Evolutionary conservation across 176 grass and related monocot species (phyloP).

Genomic region (Triticum monococcum): DNA sequence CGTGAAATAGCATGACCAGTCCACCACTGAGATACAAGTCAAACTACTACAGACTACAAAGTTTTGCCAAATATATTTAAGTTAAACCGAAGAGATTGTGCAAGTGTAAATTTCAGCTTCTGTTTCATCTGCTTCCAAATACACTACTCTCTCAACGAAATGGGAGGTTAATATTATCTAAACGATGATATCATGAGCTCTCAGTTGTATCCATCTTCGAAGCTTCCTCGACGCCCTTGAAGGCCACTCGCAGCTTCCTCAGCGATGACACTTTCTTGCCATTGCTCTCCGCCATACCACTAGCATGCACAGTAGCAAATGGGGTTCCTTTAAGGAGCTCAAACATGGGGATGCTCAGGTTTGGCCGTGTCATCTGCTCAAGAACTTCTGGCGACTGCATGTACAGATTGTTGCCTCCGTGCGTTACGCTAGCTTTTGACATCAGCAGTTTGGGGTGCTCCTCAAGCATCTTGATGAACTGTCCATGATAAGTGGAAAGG

Average conservation of each 20-base stretch:
- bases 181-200: slow-evolving; percentile 20
- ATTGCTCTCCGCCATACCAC: slow-evolving; percentile 60
- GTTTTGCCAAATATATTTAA: slow-evolving; percentile 6
- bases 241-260: slow-evolving; percentile 76
- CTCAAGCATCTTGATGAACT: slow-evolving; percentile 87
- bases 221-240: slow-evolving; percentile 46
- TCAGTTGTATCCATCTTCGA: slow-evolving; percentile 62
- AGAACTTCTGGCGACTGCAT: slow-evolving; percentile 90
- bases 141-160: slow-evolving; percentile 3
- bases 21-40: background rate
- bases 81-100: background rate
- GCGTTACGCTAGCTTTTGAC: slow-evolving; percentile 76
- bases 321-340: slow-evolving; percentile 59
- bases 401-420: slow-evolving; percentile 77
- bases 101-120: slow-evolving; percentile 6
- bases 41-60: background rate
- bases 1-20: background rate
- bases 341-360: slow-evolving; percentile 57
- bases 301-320: slow-evolving; percentile 58
- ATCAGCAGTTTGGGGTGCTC: slow-evolving; percentile 61
- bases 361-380: slow-evolving; percentile 81
- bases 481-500: slow-evolving; percentile 3
- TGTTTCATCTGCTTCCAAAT: slow-evolving; percentile 6
- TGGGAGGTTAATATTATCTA: slow-evolving; percentile 16
- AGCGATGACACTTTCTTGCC: slow-evolving; percentile 72